phyloP scores from a whole-genome alignment of 139 green algal genomes.

The Tetradesmus lagerheimii region DNA sequence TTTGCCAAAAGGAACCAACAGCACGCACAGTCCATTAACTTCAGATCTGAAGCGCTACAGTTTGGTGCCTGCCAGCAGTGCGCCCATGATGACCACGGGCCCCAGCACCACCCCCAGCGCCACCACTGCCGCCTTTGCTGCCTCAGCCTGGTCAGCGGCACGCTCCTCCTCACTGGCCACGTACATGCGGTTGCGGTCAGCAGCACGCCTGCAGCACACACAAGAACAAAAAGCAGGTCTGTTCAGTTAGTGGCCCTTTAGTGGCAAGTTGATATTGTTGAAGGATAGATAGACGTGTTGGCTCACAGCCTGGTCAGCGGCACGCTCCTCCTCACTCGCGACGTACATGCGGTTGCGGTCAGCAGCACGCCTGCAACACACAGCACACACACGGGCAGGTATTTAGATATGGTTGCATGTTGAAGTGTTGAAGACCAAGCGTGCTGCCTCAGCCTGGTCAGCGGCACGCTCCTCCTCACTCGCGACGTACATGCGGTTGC shows the following conservation, averaged over 20 bases:
- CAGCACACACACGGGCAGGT: no score
- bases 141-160: constrained; percentile 30
- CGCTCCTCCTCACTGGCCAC: constrained; percentile 56
- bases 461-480: constrained; percentile 50
- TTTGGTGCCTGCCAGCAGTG: constrained; percentile 3
- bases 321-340: constrained; percentile 56
- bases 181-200: constrained; percentile 44
- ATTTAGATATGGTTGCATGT: no score
- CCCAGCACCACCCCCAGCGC: constrained; percentile 40
- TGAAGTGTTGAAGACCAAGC: no score
- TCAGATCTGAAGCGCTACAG: neutral
- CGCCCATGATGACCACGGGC: constrained; percentile 34
- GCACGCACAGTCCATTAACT: no score
- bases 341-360: constrained; percentile 47
- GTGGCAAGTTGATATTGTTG: no score
- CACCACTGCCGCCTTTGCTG: constrained; percentile 4
- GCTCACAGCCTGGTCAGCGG: no score
- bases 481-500: constrained; percentile 43
- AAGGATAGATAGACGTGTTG: no score
- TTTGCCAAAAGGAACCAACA: no score
- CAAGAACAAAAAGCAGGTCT: neutral
- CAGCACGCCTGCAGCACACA: constrained; percentile 12
- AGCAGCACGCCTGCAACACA: neutral
- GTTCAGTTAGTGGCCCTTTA: no score
- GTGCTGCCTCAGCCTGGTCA: constrained; percentile 30